These are phyloP conservation scores for Globisporangium okanoganense DNA, from an alignment of 352 stramenopile species.

Conservation along the genomic window DNA sequence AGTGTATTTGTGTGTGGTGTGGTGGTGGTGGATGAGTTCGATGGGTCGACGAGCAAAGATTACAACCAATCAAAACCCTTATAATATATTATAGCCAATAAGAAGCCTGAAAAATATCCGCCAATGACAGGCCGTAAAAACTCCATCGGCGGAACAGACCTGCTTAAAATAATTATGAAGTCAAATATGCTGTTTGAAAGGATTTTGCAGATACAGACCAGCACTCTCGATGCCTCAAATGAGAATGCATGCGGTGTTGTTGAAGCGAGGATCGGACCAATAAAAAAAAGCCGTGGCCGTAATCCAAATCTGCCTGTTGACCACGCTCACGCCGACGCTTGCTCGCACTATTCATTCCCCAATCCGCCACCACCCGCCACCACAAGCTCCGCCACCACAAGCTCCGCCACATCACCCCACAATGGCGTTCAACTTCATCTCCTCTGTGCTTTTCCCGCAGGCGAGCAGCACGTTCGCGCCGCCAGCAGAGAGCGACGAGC, in stretches of 20 bases:
- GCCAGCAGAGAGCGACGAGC: background rate
- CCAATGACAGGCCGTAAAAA: background rate
- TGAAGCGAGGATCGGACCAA: background rate
- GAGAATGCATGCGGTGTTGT: background rate
- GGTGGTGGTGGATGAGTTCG: background rate
- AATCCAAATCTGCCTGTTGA: background rate
- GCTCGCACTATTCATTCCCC: background rate
- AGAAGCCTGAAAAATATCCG: background rate
- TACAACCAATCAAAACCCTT: background rate
- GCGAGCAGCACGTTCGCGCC: constrained; percentile 8
- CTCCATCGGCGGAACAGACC: background rate
- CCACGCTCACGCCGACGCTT: background rate
- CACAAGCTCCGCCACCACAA: background rate
- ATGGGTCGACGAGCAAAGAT: background rate
- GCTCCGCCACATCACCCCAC: too few relatives aligned
- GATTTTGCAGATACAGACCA: background rate
- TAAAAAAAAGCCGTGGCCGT: background rate
- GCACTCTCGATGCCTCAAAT: background rate
- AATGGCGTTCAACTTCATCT: constrained; percentile 15
- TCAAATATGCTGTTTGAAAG: too few relatives aligned
- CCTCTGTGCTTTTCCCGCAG: constrained; percentile 10
- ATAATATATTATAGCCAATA: background rate
- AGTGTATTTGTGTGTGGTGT: background rate
- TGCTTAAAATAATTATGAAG: too few relatives aligned
- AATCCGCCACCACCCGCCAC: background rate